Evolutionary conservation across 2,329 filamentous ascomycete species (phyloP), one percentile per base, ranked within the genome.

Genomic region (Metarhizium rileyi): DNA sequence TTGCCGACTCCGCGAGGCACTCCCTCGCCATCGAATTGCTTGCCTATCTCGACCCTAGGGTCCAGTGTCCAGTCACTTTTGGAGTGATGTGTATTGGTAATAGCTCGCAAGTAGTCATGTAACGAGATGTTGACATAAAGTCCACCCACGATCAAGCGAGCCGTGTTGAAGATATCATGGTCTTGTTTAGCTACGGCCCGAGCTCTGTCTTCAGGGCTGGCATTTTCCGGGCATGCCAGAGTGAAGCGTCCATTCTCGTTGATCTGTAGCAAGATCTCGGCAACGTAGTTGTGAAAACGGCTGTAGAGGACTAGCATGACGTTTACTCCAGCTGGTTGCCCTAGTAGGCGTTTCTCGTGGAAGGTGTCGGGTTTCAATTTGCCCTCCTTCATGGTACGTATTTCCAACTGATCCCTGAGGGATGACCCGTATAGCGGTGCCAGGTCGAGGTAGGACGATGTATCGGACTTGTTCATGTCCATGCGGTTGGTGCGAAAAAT

Each of bases 371-470:
- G 79, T 65, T 87, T 86, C 52, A 88, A 69, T 56, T 78, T 81
- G n/a, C 84, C 84, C 52, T 82, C 76, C 44, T 77, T 73, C 63
- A 78, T 76, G 1, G 80, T 82, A 23, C 84, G 74, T 59, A 87
- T 77, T 53, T 70, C 63, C 44, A 81, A 68, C 58, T 87, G 83
- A 54, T 86, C 80, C 25, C 71, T 67, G 57, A 79, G 72, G 41
- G 78, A 80, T 46, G 77, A 84, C 3, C 86, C 86, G 55, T 90
- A 90, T 3, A 90, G 69, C 0, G 86, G 86, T 0, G 82, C 75
- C 1, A 90, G 70, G 59, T 90, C 86, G 23, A 90, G 75, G 54
- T 90, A 90, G 0, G 84, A 88, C 0, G 84, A 88, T 0, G 83
- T 87, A 53, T 80, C 70, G 1, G 80, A 84, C 49, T 77, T 79